Evolutionary conservation across 805 yeast species (phyloP), one percentile per base, ranked within the genome.

Genomic region (Cyberlindnera amylophila): DNA sequence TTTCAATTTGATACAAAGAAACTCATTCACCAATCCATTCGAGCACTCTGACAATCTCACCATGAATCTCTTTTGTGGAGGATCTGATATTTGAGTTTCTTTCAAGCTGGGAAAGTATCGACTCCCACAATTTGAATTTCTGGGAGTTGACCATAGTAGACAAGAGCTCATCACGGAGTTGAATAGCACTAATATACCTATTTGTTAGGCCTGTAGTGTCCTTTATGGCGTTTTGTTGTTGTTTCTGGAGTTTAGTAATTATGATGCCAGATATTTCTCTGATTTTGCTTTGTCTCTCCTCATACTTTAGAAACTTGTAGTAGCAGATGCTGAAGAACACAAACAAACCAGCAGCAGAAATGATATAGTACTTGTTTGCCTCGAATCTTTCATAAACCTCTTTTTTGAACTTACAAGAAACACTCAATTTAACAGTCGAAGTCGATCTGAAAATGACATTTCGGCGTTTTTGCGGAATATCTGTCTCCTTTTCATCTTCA

Each of bases 31-130:
- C 78, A 29, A 81, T 72, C 96, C 96, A 89, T 57, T 87, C 88
- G 87, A 95, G 86, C 28, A 86, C 86, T 57, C 80, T 79, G 73
- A 85, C 78, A 46, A 89, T 85, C 51, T 89, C 96, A 14, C 97
- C 96, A 55, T 83, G 85, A 23, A 81, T 72, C 58, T 89, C 97
- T 42, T 77, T 64, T 42, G 82, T 71, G 30, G 77, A 71, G 14
- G 73, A 68, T 44, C 80, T 74, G 11, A 89, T 77, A 54, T 82
- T 82, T 17, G 84, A 67, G 58, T 86, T 83, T 34, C 66, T 63
- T 50, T 86, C 95, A 6, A 89, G 73, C 26, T 64, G 67, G 16
- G 63, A 63, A 35, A 71, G 66, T 2, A 87, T 80, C 3, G 49
- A 42, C 13, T 68, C 70, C 95, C 96, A 86, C 8, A 82, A 54